Evolutionary conservation across 768 basidiomycete genomes (phyloP).

Genomic region (Auriscalpium vulgare): DNA sequence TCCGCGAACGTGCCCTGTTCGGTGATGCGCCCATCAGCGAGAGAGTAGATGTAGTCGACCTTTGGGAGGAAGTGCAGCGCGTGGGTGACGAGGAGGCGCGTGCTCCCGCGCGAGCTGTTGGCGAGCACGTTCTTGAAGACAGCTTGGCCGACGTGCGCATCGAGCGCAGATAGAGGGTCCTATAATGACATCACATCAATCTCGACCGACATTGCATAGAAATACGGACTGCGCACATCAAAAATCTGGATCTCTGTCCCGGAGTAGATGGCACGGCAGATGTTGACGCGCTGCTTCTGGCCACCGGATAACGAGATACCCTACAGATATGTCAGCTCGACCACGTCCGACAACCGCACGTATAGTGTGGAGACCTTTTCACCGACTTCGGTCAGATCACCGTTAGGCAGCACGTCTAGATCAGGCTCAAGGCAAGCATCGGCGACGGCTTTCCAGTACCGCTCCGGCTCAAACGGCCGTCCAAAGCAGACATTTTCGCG

Average conservation of each 20-base stretch:
- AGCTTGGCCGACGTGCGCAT: constrained; percentile 85
- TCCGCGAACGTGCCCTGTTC: constrained; percentile 77
- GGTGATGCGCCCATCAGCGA: constrained; percentile 68
- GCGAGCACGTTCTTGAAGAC: constrained; percentile 82
- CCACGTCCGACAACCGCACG: too few relatives aligned
- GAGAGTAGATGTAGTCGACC: constrained; percentile 78
- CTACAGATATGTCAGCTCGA: constrained; percentile 19
- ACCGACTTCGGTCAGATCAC: constrained; percentile 81
- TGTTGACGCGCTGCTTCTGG: constrained; percentile 72
- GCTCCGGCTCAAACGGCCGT: constrained; percentile 67
- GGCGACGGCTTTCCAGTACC: constrained; percentile 73
- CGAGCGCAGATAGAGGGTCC: constrained; percentile 86
- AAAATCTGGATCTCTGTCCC: constrained; percentile 85
- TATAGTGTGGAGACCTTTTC: constrained; percentile 38
- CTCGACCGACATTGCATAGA: too few relatives aligned
- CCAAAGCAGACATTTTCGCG: constrained; percentile 90
- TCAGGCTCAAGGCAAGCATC: constrained; percentile 79
- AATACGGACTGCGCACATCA: constrained; percentile 36
- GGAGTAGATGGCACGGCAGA: constrained; percentile 83
- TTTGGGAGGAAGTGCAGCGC: constrained; percentile 84
- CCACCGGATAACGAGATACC: constrained; percentile 88
- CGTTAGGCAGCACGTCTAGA: constrained; percentile 65
- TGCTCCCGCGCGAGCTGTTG: constrained; percentile 55
- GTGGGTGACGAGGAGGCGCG: constrained; percentile 86
- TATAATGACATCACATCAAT: too few relatives aligned